Evolutionary conservation across 2,329 filamentous ascomycete species (phyloP), one percentile per base, ranked within the genome.

Genomic region (Fusarium heterosporum): DNA sequence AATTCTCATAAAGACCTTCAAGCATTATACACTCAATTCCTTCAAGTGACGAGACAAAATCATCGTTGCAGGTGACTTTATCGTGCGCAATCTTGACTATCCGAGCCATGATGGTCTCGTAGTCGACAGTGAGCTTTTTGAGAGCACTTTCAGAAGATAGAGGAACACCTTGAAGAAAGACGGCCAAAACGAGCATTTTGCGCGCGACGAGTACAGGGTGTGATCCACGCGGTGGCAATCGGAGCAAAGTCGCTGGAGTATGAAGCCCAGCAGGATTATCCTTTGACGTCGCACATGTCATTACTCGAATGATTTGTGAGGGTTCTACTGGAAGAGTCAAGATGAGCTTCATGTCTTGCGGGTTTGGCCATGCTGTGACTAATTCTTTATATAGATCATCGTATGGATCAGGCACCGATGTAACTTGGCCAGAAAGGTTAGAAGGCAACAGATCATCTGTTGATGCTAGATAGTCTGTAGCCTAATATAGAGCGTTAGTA

Each of bases 1-100:
- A 84, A 28, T 79, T 80, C 8, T 81, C 75, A 64, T 80, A 83
- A 22, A 84, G 74, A 13, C 76, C 77, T 61, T 85, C 80, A 0
- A 86, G 74, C 64, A 85, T 76, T n/a, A 87, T 64, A 50, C 81
- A 84, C 58, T 85, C 82, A 8, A 86, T 69, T 1, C 83, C 82
- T 51, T 85, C 83, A 2, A 84, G 38, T 0, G 79, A 81, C 25
- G 73, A 75, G 0, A 82, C 68, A 1, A 87, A 70, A 4, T 81
- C 79, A 49, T 85, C 81, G 26, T 85, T 80, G 14, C 76, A 77
- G 0, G 81, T 83, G 2, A 87, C 79, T 9, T 78, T 64, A 7
- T 69, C 73, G 13, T 69, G 74, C 2, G 74, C 75, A 0, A 71
- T 71, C 14, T 77, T 72, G 4, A 78, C 71, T 0, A 74, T 41